Percentiles rank a stretch among this genome's conserved stretches.
Conservation (phyloP, 495 filamentous ascomycete genomes). For the Penicillium pancosmium region DNA sequence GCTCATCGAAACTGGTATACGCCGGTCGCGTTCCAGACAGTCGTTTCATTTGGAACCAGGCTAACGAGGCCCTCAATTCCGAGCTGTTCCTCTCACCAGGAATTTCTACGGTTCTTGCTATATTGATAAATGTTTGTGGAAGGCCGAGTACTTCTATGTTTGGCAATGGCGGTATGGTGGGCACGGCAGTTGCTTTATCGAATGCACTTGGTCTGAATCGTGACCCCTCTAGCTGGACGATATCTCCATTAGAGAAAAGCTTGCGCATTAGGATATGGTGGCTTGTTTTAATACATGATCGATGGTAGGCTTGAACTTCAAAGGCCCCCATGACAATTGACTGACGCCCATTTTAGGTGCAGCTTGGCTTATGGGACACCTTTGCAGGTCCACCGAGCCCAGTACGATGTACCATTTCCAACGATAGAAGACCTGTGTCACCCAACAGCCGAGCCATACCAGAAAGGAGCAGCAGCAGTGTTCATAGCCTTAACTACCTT, state of each 20-base stretch:
- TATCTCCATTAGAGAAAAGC: slow-evolving; percentile 35
- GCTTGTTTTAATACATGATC: slow-evolving; percentile 42
- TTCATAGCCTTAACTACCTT: slow-evolving; percentile 42
- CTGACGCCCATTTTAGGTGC: slow-evolving; percentile 22
- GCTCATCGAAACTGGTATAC: slow-evolving; percentile 15
- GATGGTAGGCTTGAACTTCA: slow-evolving; percentile 27
- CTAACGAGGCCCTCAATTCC: slow-evolving; percentile 36
- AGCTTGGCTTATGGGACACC: slow-evolving; percentile 44
- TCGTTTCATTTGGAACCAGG: slow-evolving; percentile 40
- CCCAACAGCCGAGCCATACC: slow-evolving; percentile 1
- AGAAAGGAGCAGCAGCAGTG: slow-evolving; percentile 24
- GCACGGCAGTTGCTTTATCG: slow-evolving; percentile 36
- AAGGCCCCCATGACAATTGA: background rate
- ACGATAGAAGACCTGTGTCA: slow-evolving; percentile 22
- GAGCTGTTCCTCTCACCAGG: slow-evolving; percentile 38
- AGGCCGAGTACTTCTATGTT: slow-evolving; percentile 40
- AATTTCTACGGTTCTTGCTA: slow-evolving; percentile 36
- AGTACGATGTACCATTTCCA: slow-evolving; percentile 44
- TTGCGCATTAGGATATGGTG: slow-evolving; percentile 41
- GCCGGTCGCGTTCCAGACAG: slow-evolving; percentile 30
- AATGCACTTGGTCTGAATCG: slow-evolving; percentile 42
- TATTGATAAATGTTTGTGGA: slow-evolving; percentile 38
- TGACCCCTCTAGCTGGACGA: slow-evolving; percentile 36
- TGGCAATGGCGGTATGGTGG: slow-evolving; percentile 37
- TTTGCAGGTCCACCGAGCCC: slow-evolving; percentile 30